Base-by-base conservation (phyloP, 2,329 filamentous ascomycete genomes). In the Tolypocladium cylindrosporum region DNA sequence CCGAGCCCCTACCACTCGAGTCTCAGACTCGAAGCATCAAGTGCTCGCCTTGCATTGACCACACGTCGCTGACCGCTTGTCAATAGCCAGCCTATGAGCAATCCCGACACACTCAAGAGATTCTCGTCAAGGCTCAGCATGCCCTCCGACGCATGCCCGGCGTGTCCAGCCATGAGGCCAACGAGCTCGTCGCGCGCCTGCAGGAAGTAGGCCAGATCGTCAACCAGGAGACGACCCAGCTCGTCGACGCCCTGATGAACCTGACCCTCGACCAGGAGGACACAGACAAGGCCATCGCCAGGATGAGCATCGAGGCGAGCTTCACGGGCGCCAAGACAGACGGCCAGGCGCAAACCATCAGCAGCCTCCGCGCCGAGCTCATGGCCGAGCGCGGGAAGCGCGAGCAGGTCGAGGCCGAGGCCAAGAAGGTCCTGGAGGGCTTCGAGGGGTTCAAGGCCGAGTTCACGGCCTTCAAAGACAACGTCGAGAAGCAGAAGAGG, bases 81-180 rank as follows among this genome's bases (percentile, higher is more conserved):
- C 16, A 24, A 16, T 13, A 75, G 73, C 67, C 69, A 13, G 71
- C 72, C 1, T 72, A 72, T 57, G 66, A 65, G 37, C 69, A 71
- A 56, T 68, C 67, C 4, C 69, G 72, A 10, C 58, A 62, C 8
- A 66, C 68, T 45, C 73, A 75, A 54, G 67, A 72, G 54, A 68
- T 72, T 5, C 66, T 75, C 16, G 68, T 70, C 61, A 72, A 71
- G 59, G 65, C 73, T 3, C 72, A 74, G 58, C 72, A 71, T 5
- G 69, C 68, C 3, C 67, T 75, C n/a, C 71, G 72, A 4, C 69
- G 72, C 48, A 73, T 75, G 69, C 71, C 73, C 8, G 72, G 72
- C 11, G 68, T 75, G 43, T 69, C 72, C 0, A 63, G 68, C 41
- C 62, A 63, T 31, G 70, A 74, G 31, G 69, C 72, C 2, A 64